phyloP scores from a whole-genome alignment of 129 eudicot genomes.

The Centella asiatica region DNA sequence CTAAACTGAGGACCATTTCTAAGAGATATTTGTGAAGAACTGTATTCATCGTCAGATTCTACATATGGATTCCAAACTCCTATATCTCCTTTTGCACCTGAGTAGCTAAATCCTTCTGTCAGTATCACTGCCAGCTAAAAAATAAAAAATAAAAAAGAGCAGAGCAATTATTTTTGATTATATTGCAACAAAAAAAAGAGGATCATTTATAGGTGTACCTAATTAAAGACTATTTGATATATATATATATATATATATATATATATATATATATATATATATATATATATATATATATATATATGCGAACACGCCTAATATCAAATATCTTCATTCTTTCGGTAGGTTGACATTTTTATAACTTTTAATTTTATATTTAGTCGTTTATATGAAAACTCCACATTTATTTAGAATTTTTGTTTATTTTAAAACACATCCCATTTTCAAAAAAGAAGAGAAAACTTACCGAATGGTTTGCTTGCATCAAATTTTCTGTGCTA shows the following conservation, averaged over 20 bases:
- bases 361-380: no score
- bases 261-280: no score
- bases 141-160: not conserved
- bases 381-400: no score
- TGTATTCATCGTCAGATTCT: constrained; percentile 25
- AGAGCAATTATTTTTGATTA: not conserved
- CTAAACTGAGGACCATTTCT: constrained; percentile 11
- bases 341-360: no score
- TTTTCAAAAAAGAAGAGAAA: not conserved
- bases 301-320: no score
- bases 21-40: constrained; percentile 20
- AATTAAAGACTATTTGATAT: no score
- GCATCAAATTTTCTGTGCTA: not conserved
- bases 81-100: constrained; percentile 20
- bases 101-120: constrained; percentile 14
- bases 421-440: not conserved
- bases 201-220: no score
- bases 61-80: constrained; percentile 20
- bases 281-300: no score
- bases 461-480: constrained; percentile 8
- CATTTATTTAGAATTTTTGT: no score
- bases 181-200: not conserved
- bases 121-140: constrained; percentile 6
- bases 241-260: no score
- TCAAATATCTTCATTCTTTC: no score